Conservation (phyloP, 805 yeast species). For the Saccharomycopsis sp. region DNA sequence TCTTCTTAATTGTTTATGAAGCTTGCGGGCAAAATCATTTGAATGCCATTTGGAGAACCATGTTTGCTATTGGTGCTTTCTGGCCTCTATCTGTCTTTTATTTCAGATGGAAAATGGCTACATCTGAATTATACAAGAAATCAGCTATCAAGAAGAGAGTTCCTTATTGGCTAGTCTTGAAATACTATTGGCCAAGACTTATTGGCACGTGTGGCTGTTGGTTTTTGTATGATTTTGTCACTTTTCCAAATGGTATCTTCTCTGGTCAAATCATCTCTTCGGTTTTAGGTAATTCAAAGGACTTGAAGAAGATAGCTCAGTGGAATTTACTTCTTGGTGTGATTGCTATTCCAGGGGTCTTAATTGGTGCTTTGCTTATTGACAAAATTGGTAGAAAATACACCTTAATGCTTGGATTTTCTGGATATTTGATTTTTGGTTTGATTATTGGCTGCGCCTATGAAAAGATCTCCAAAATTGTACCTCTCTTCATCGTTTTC, state of each 20-base stretch:
- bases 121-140: conserved; percentile 56
- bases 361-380: conserved; percentile 59
- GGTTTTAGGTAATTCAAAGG: conserved; percentile 33
- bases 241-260: conserved; percentile 73
- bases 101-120: conserved; percentile 63
- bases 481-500: conserved; percentile 59
- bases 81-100: conserved; percentile 70
- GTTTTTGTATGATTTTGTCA: conserved; percentile 77
- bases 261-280: conserved; percentile 52
- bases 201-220: conserved; percentile 69
- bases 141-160: conserved; percentile 53
- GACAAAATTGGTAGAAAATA: conserved; percentile 66
- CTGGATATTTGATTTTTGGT: conserved; percentile 66
- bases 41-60: conserved; percentile 59
- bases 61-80: conserved; percentile 56
- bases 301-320: conserved; percentile 55
- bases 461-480: conserved; percentile 46
- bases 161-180: conserved; percentile 53
- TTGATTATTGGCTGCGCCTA: conserved; percentile 63
- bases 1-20: conserved; percentile 61
- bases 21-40: conserved; percentile 44
- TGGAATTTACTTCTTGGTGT: conserved; percentile 64
- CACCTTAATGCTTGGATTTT: conserved; percentile 64
- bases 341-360: conserved; percentile 67
- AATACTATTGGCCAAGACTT: conserved; percentile 61